These are phyloP conservation scores for Nemania sp. DNA, from an alignment of 2,329 filamentous ascomycete species.

Conservation along the genomic window DNA sequence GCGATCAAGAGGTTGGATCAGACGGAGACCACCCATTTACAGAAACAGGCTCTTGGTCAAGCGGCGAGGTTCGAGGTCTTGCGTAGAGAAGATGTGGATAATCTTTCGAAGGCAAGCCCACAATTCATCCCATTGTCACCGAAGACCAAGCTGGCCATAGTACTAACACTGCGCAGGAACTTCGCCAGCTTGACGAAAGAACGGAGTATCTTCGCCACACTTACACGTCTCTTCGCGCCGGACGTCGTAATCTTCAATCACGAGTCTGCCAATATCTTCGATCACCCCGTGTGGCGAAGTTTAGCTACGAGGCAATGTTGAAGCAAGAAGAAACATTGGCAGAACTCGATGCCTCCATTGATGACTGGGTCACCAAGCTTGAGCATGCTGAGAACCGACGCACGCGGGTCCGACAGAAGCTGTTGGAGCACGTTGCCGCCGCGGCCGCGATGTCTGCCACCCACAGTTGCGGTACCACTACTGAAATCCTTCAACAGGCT, in stretches of 20 bases:
- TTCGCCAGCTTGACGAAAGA: conserved; percentile 74
- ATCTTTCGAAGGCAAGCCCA: conserved; percentile 61
- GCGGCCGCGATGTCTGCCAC: conserved; percentile 57
- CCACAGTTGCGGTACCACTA: conserved; percentile 41
- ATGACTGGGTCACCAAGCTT: conserved; percentile 80
- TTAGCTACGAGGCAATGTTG: conserved; percentile 74
- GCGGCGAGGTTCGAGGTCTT: conserved; percentile 68
- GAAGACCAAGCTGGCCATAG: not conserved
- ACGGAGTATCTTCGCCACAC: conserved; percentile 78
- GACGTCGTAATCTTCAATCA: conserved; percentile 74
- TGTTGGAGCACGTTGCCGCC: conserved; percentile 79
- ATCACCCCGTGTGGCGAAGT: conserved; percentile 69
- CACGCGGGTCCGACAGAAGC: conserved; percentile 74
- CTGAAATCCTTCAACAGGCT: conserved; percentile 48
- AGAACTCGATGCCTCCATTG: conserved; percentile 76
- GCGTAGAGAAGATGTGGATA: conserved; percentile 62
- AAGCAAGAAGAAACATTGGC: conserved; percentile 80
- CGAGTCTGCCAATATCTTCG: conserved; percentile 78
- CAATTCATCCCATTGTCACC: not conserved
- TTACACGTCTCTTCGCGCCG: conserved; percentile 73
- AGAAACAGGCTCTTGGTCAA: conserved; percentile 65
- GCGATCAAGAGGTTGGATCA: conserved; percentile 52
- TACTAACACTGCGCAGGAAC: conserved; percentile 54
- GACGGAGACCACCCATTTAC: conserved; percentile 54
- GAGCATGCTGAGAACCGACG: conserved; percentile 79